Evolutionary conservation across 768 basidiomycete genomes (phyloP), one percentile per base, ranked within the genome.

Genomic region (Lentinula aciculospora): DNA sequence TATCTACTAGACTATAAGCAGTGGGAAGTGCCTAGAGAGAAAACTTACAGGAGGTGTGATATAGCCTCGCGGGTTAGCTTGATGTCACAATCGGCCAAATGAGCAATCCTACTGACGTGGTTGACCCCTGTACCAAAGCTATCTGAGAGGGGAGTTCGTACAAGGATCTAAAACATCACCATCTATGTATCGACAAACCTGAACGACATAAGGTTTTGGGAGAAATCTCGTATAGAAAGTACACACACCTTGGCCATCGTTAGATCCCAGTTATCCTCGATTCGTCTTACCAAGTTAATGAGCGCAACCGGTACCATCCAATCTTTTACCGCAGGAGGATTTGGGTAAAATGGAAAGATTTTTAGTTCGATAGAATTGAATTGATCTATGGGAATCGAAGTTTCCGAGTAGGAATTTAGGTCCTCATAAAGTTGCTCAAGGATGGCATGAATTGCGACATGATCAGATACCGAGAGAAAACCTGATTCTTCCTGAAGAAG

Each of bases 341-440:
- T 98, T 21, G 93, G 94, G 64, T 95, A 95, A 72, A 94, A 96
- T 0, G 97, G 96, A 60, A 98, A 94, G 44, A 98, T 90, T 69
- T 96, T 95, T 62, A 99, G 72, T 67, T 98, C 95, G 56, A 98
- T 89, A 2, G 94, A 92, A 67, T 95, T 97, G 76, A 94, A 94
- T 44, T 83, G 81, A 69, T 97, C 92, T 62, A 98, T 86, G 1
- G 83, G 79, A 54, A 99, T 95, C 2, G 91, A 93, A 1, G 96
- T 94, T 73, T 98, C 96, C 0, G 93, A 94, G 72, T 96, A 98
- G 7, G 94, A 95, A 71, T 98, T 98, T 63, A 99, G 74, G 64
- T 99, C 97, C 66, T 98, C 95, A 64, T 94, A 98, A 1, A 99
- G 78, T 66, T 98, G 95, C 71, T 99, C 96, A 21, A 98, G 82